phyloP scores from a whole-genome alignment of 352 stramenopile genomes.

The Globisporangium cystogenes region DNA sequence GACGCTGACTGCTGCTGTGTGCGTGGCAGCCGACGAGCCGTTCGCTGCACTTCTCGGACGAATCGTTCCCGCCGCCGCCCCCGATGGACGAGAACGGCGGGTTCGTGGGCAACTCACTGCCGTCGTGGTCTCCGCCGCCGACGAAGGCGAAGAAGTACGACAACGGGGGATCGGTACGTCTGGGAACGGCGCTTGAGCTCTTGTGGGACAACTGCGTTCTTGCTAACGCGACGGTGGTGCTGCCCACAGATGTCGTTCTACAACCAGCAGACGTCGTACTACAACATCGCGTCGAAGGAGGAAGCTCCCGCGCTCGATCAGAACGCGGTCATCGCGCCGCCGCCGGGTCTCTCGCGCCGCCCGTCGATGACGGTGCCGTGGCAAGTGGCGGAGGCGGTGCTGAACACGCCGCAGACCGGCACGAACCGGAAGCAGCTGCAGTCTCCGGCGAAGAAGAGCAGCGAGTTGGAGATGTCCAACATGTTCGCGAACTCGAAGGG shows the following conservation, averaged over 20 bases:
- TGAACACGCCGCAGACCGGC: constrained; percentile 76
- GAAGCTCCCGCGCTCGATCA: constrained; percentile 52
- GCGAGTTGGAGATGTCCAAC: constrained; percentile 26
- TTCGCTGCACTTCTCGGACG: constrained; percentile 51
- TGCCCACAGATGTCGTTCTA: constrained; percentile 65
- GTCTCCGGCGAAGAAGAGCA: constrained; percentile 23
- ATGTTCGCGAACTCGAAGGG: constrained; percentile 24
- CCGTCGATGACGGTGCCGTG: constrained; percentile 84
- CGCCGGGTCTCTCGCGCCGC: constrained; percentile 62
- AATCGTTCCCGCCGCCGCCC: constrained; percentile 70
- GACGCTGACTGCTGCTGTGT: neutral
- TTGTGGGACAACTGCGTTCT: neutral
- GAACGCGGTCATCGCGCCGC: constrained; percentile 58
- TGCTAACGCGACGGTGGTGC: neutral
- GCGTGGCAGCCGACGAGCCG: constrained; percentile 13
- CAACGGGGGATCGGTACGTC: constrained; percentile 16
- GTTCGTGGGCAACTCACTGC: constrained; percentile 58
- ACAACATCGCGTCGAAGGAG: constrained; percentile 60
- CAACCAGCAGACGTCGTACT: constrained; percentile 66
- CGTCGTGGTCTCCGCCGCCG: constrained; percentile 79
- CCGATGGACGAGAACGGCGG: constrained; percentile 56
- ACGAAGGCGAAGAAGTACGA: constrained; percentile 66
- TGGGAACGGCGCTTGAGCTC: neutral
- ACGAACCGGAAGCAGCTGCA: constrained; percentile 58
- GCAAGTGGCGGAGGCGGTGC: constrained; percentile 77